phyloP scores from a whole-genome alignment of 768 basidiomycete genomes.

The Leucogyrophana mollusca region DNA sequence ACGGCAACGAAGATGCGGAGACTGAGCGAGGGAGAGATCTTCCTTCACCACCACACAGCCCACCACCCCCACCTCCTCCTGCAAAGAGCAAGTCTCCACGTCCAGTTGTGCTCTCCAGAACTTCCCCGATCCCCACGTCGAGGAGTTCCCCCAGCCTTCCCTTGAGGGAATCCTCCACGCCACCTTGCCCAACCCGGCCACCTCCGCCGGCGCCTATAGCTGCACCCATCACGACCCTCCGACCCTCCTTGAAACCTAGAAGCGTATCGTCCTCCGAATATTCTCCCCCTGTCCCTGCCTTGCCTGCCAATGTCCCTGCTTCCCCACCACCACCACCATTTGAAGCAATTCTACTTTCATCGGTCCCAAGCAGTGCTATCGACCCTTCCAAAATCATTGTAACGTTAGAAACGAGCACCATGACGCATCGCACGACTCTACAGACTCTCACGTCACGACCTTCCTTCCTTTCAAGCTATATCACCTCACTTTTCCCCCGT shows the following conservation, averaged over 20 bases:
- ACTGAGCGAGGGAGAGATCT: constrained; percentile 19
- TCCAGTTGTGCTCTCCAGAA: background rate
- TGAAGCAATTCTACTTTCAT: constrained; percentile 63
- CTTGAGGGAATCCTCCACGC: constrained; percentile 21
- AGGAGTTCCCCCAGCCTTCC: constrained; percentile 23
- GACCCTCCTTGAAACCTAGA: constrained; percentile 35
- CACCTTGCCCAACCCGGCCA: constrained; percentile 36
- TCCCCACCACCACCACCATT: constrained; percentile 58
- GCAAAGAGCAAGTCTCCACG: constrained; percentile 5
- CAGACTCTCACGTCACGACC: constrained; percentile 66
- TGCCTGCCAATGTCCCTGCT: constrained; percentile 44
- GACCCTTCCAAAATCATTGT: constrained; percentile 67
- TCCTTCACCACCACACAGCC: constrained; percentile 40
- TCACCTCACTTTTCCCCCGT: constrained; percentile 43
- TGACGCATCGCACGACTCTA: constrained; percentile 63
- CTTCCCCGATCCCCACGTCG: constrained; percentile 14
- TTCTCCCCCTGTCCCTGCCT: constrained; percentile 45
- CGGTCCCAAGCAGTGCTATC: constrained; percentile 43
- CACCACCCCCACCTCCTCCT: constrained; percentile 58
- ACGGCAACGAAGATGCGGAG: constrained; percentile 8
- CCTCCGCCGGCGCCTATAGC: constrained; percentile 24
- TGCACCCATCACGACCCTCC: constrained; percentile 23
- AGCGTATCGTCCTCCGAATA: constrained; percentile 32
- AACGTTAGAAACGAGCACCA: constrained; percentile 71
- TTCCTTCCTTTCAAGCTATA: constrained; percentile 61